Base-by-base conservation (phyloP, 345 rosid genomes). In the Eucalyptus erythrocorys region DNA sequence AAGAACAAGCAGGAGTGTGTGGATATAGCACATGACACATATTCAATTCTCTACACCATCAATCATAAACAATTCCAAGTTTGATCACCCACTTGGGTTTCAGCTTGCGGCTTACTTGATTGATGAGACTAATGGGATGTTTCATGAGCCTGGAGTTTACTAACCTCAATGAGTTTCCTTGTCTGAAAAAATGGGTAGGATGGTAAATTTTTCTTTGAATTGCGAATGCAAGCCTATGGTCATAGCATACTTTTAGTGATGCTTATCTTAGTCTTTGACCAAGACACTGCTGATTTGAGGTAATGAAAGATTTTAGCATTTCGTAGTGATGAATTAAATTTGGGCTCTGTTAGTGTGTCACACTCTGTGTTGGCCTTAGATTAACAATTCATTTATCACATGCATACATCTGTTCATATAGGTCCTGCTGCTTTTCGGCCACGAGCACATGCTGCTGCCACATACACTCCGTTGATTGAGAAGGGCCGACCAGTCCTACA, bases 361-460 rank as follows among this genome's bases (percentile, higher is more conserved):
- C 47, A 22, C 40, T 40, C 84, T 40, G 47, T 64, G 55, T 45
- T 64, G 26, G 37, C 17, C 40, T 10, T 30, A 11, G 87, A 85
- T 27, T 22, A 32, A 26, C 43, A 40, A 43, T 13, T 68, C 48
- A 50, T 64, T 87, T 22, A 55, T 55, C 59, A 16, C 80, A 50
- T 57, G 57, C 80, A 16, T 27, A 34, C 81, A 68, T 86, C 53
- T 87, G 32, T 87, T 89, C 90, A 80, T 90, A 87, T 96, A 98
- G 99, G 99, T 91, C 97, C 99, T 16, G 99, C 99, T 88, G 98
- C 99, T 88, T 97, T 98, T 93, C 96, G 99, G 45, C 99, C 99
- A 45, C 93, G 99, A 89, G 95, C 97, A 53, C 95, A 95, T 90
- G 86, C 95, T 87, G 87, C 90, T 88, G 90, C 94, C 91, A 86